phyloP scores from a whole-genome alignment of 225 moss, liverwort and hornwort genomes.

The Climacium dendroides region DNA sequence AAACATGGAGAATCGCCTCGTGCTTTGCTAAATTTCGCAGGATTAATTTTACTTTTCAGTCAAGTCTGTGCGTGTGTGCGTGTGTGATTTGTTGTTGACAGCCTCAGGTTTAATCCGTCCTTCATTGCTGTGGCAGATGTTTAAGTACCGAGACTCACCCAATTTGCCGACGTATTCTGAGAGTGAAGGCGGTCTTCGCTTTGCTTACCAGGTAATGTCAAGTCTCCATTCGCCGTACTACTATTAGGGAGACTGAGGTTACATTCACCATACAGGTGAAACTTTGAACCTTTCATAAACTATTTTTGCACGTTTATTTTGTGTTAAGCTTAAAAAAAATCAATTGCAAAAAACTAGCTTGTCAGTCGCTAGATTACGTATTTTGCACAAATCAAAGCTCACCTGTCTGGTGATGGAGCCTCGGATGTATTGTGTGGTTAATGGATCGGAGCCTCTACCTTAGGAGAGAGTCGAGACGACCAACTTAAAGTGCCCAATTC shows the following conservation, averaged over 20 bases:
- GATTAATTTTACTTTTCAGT: background rate
- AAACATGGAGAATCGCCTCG: background rate
- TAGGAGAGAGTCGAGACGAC: background rate
- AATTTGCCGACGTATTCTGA: conserved; percentile 19
- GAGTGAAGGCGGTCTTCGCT: conserved; percentile 9
- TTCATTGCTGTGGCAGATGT: background rate
- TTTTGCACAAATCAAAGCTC: background rate
- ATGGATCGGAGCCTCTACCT: background rate
- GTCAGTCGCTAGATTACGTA: background rate
- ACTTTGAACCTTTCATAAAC: background rate
- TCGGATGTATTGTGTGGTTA: background rate
- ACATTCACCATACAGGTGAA: background rate
- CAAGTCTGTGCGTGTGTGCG: background rate
- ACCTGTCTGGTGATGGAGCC: background rate
- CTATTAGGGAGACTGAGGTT: background rate
- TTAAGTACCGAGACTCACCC: background rate
- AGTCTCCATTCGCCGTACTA: background rate
- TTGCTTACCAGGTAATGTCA: background rate
- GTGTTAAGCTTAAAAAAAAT: background rate
- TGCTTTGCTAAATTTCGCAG: background rate
- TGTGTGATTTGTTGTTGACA: background rate
- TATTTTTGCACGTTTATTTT: background rate
- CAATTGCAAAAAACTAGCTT: too few species aligned
- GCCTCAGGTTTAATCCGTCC: background rate
- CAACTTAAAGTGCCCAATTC: background rate